phyloP scores from a whole-genome alignment of 2,329 filamentous ascomycete genomes.

The Calonectria pseudoreteaudii region DNA sequence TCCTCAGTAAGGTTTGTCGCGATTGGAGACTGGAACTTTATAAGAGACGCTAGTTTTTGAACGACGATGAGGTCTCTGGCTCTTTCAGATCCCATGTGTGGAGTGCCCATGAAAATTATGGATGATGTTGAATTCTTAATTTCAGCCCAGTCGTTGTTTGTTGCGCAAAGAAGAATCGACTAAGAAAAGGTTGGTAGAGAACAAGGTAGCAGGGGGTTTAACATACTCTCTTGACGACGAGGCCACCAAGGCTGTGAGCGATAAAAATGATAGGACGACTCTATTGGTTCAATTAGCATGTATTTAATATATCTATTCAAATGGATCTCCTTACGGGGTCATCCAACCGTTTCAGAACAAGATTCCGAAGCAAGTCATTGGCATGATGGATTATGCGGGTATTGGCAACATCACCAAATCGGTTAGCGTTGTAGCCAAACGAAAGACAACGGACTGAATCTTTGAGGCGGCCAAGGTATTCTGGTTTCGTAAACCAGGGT shows the following conservation, averaged over 20 bases:
- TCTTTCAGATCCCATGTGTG: slow-evolving; percentile 38
- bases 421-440: slow-evolving; percentile 37
- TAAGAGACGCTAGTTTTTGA: slow-evolving; percentile 33
- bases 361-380: slow-evolving; percentile 33
- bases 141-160: slow-evolving; percentile 33
- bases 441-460: slow-evolving; percentile 30
- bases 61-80: slow-evolving; percentile 34
- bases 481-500: slow-evolving; percentile 32
- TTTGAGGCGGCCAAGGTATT: slow-evolving; percentile 28
- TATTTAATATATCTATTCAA: not conserved
- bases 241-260: slow-evolving; percentile 34
- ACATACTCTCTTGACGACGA: slow-evolving; percentile 34
- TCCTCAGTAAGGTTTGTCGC: slow-evolving; percentile 36
- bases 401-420: slow-evolving; percentile 36
- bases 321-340: slow-evolving; percentile 19
- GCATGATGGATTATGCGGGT: slow-evolving; percentile 39
- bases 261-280: slow-evolving; percentile 34
- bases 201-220: not conserved
- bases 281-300: slow-evolving; percentile 5
- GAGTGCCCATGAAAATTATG: slow-evolving; percentile 37
- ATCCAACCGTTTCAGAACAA: slow-evolving; percentile 35
- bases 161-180: slow-evolving; percentile 34
- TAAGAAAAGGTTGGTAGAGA: not conserved
- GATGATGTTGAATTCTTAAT: slow-evolving; percentile 34
- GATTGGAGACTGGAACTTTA: slow-evolving; percentile 29